Evolutionary conservation across 768 basidiomycete genomes (phyloP), one percentile per base, ranked within the genome.

Genomic region (Kwoniella dendrophila): DNA sequence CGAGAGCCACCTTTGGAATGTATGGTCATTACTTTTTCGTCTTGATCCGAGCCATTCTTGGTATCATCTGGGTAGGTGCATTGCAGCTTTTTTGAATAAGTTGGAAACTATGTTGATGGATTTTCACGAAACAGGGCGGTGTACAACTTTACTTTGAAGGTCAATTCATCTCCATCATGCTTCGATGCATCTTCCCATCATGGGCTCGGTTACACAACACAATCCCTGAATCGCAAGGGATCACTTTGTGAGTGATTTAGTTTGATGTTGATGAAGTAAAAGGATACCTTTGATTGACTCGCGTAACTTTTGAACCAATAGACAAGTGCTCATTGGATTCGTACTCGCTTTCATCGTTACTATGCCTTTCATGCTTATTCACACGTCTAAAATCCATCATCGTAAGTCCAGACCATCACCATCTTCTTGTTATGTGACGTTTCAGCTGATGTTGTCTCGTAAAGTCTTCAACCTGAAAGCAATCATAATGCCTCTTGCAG

Each of bases 11-110:
- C 22, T 69, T 69, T 40, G 67, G 67, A 30, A 69, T 66, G 63
- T 69, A 65, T 33, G 67, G 67, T 34, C 67, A 69, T 41, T 69
- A 69, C 55, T 69, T 65, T 41, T 64, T 64, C 33, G 67, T 69
- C 2, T 20, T 59, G 32, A 64, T 64, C 33, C 59, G 67, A 24
- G 67, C 64, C 1, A 59, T 65, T 38, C 60, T 65, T n/a, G 67
- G 64, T 20, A 61, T 69, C 54, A 59, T 69, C 51, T 69, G 67
- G 67, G 67, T 69, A n/a, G n/a, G n/a, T 29, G 29, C 20, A 24
- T 24, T 7, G 12, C n/a, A 16, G n/a, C 36, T 38, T 32, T 36
- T 22, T 3, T n/a, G n/a, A n/a, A n/a, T n/a, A n/a, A n/a, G n/a
- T n/a, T n/a, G n/a, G n/a, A n/a, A n/a, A n/a, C n/a, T n/a, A n/a